Conservation (phyloP, 2,329 filamentous ascomycete genomes). For the Colletotrichum sp. region DNA sequence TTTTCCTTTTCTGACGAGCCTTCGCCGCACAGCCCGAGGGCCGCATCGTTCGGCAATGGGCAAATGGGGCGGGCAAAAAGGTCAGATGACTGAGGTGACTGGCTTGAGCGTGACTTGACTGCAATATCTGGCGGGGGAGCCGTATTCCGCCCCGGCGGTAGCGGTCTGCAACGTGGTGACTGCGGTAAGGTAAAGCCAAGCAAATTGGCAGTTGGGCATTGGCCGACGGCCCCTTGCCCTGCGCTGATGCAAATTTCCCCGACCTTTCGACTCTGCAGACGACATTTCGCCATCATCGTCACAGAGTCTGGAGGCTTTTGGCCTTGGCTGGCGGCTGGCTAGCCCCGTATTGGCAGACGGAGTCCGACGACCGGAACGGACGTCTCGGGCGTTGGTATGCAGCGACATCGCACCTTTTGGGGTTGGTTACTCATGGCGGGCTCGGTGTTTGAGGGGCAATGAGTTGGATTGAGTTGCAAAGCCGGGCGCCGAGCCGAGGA, state of each 20-base stretch:
- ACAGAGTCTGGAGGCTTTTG: background rate
- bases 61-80: background rate
- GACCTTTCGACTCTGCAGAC: background rate
- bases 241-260: background rate
- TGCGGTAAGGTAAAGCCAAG: background rate
- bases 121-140: background rate
- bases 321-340: background rate
- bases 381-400: background rate
- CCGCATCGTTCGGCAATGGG: background rate
- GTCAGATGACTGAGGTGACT: slow-evolving; percentile 17
- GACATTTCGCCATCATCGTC: background rate
- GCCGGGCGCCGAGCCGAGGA: slow-evolving; percentile 4
- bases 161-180: background rate
- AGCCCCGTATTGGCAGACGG: background rate
- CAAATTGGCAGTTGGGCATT: background rate
- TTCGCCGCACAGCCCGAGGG: background rate
- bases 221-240: background rate
- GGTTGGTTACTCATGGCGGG: background rate
- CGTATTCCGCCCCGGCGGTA: background rate
- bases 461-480: background rate
- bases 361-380: slow-evolving; percentile 12
- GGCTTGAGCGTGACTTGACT: slow-evolving; percentile 1
- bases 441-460: background rate
- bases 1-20: background rate
- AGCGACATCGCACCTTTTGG: background rate